Evolutionary conservation across 345 rosid genomes (phyloP), one percentile per base, ranked within the genome.

Genomic region (Citrus mangshanensis): DNA sequence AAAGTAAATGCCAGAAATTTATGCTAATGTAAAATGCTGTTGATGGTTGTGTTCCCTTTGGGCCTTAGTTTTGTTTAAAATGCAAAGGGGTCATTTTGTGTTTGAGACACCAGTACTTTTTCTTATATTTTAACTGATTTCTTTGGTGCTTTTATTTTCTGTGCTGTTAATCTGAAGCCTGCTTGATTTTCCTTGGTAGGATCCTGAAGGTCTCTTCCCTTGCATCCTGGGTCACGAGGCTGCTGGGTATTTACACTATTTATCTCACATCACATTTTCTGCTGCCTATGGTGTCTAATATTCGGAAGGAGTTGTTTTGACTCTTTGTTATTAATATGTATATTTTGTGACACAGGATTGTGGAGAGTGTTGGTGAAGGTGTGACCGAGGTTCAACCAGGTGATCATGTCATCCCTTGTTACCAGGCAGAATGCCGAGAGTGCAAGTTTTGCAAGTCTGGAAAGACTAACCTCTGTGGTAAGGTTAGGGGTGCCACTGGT

Each of bases 381-480:
- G 98, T 94, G 16, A 91, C 93, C 2, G 97, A 90, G 75, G 98
- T 96, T 86, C 91, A 90, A 79, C 84, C 95, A 5, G 98, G 99
- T 75, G 99, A 96, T 56, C 99, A 91, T 83, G 99, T 96, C 18
- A 96, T 96, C 72, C 98, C 99, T 55, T 94, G 98, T 82, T 96
- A 96, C 82, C 98, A 96, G 81, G 99, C 99, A n/a, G 99, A 97
- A 85, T 97, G 99, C 72, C 84, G 89, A 62, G 99, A 97, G 78
- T 97, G 98, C 92, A 97, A 97, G 83, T 94, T 93, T 80, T 97
- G 98, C 86, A 94, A 92, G 82, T 97, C 98, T 8, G 98, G 99
- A 49, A 94, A 94, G 91, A 93, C 99, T 64, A 97, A 97, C 83
- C 98, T 97, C 46, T 97, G 99, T 73, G 98, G 97, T 25, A 97